Evolutionary conservation across 139 green algal genomes (phyloP), one percentile per base, ranked within the genome.

Genomic region (Coelastrella sp.): DNA sequence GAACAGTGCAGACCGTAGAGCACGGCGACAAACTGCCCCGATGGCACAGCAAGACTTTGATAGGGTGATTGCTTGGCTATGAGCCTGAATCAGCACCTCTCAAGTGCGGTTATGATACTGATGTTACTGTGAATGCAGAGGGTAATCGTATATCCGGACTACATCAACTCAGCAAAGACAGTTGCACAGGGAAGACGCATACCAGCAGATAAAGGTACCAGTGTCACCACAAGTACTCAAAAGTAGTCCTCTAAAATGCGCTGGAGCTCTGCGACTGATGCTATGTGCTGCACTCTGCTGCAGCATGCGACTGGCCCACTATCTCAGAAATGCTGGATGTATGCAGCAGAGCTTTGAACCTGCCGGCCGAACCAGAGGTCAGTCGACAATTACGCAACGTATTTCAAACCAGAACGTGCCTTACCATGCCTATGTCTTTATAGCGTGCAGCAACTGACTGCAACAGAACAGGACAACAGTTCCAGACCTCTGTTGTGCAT

Each of bases 141-240:
- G 19, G 85, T 95, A 15, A 93, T 96, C 56, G 87, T 97, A 14
- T 97, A 97, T 70, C 94, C 95, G 11, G 89, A 90, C 22, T 97
- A 97, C 82, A 93, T 97, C 22, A 92, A 97, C 90, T 85, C 81
- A 63, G 92, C 91, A 15, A 93, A 91, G 56, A 96, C 94, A 72
- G 83, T 96, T 49, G 93, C 93, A 8, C 76, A 96, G n/a, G 95
- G 95, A 6, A 87, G 95, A 1, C 83, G 87, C 59, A 93, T 97
- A 20, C 80, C 91, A 27, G 85, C 90, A 74, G 81, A 90, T 56
- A 91, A 91, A 82, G 93, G 93, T 94, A 68, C 63, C 14, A 12
- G 63, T 70, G 12, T 70, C 63, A 49, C 35, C 35, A 49, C 35
- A 49, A 68, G 78, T 14, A n/a, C 20, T 25, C 20, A 63, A 4